Base-by-base conservation (phyloP, 2,329 filamentous ascomycete species). In the Ophiostoma ulmi region DNA sequence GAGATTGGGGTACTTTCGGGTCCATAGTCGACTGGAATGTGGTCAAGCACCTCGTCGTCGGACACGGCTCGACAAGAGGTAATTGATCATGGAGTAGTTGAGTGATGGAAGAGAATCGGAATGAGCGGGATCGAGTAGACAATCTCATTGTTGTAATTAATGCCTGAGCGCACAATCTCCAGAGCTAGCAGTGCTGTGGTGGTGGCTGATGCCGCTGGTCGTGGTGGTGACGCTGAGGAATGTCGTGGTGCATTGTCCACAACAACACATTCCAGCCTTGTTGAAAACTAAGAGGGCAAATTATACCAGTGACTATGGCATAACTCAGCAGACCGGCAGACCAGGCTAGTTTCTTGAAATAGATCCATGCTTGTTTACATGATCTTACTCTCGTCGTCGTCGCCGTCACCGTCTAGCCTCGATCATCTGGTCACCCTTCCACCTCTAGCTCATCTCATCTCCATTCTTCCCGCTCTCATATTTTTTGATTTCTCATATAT, bases 231-330 rank as follows among this genome's bases (percentile, higher is more conserved):
- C 22, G 31, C 63, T 65, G 41, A 72, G 69, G 70, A 69, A 73
- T 69, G 72, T 26, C 63, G 35, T n/a, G 63, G 41, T 65, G 63
- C 36, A 65, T 76, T 73, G 73, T 74, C 73, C 73, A 41, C 71
- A 70, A 73, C 75, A 52, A 77, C 76, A 52, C 76, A 77, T 78
- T 77, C 76, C 76, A 76, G 63, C 63, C 36, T 14, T 22, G 58
- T 35, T 35, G 26, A 20, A 35, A 35, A 35, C 31, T 13, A 17
- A 17, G 26, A 63, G 58, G 58, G 58, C 8, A 63, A 26, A 63
- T 35, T 36, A 17, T 63, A 14, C 11, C 7, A 31, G 2, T 3
- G 2, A 31, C 31, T 31, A 31, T 31, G 31, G 3, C 31, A 31
- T 3, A 31, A 4, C 31, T 31, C 4, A 26, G 26, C 58, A 17